A percentile compares a stretch with the other conserved stretches of the same genome.
Conservation (phyloP, 495 filamentous ascomycete genomes). For the Letharia lupina region DNA sequence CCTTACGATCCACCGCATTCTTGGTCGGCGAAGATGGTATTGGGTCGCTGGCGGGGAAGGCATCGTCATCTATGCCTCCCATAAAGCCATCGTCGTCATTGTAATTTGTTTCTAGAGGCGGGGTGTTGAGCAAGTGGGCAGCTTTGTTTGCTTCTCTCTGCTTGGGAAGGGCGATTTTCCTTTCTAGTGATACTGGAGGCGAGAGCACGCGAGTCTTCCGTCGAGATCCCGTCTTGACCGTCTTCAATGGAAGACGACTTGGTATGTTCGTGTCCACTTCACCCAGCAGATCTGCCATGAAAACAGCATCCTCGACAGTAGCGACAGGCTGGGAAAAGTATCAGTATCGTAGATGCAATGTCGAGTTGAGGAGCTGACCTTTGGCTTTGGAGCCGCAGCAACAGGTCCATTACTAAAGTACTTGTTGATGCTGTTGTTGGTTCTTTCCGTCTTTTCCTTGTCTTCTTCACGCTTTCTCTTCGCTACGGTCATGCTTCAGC, state of each 20-base stretch:
- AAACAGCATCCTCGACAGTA: constrained; percentile 79
- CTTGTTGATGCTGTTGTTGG: constrained; percentile 83
- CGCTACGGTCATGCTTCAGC: constrained; percentile 35
- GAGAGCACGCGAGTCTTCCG: constrained; percentile 74
- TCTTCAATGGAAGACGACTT: constrained; percentile 51
- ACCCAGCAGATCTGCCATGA: constrained; percentile 73
- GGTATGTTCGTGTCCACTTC: constrained; percentile 80
- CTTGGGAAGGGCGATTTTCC: constrained; percentile 37
- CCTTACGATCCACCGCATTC: constrained; percentile 70
- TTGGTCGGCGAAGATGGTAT: constrained; percentile 78
- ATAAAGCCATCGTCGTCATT: constrained; percentile 50
- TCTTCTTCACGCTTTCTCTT: constrained; percentile 91
- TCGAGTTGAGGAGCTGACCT: constrained; percentile 44
- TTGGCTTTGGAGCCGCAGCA: constrained; percentile 63
- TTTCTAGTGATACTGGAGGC: constrained; percentile 52
- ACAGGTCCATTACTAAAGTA: constrained; percentile 77
- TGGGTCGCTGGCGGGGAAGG: constrained; percentile 74
- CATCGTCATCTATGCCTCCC: constrained; percentile 49
- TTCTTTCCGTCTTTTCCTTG: constrained; percentile 71
- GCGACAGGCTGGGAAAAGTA: constrained; percentile 33
- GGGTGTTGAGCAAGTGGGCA: constrained; percentile 32
- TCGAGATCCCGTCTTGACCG: constrained; percentile 62
- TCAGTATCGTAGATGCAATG: constrained; percentile 17
- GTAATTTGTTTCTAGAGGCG: constrained; percentile 35
- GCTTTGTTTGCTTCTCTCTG: constrained; percentile 19